A percentile compares a stretch with the other conserved stretches of the same genome.
These are phyloP conservation scores for Ganoderma boninense DNA, from an alignment of 1,284 basidiomycete genomes.

Conservation along the genomic window DNA sequence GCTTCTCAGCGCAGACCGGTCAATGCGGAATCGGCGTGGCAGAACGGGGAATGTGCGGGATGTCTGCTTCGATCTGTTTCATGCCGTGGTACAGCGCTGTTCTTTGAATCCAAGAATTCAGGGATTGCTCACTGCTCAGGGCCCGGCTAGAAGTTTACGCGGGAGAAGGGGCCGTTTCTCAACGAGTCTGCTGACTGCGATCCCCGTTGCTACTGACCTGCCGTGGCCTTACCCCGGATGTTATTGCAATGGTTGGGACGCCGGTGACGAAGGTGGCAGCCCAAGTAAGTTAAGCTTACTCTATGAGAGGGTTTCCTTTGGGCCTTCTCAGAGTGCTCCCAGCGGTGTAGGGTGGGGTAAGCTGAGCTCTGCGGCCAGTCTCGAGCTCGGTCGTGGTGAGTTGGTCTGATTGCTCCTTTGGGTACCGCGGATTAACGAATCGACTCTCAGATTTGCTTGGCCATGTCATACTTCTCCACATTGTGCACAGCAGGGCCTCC, in stretches of 20 bases:
- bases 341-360: not conserved
- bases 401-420: not conserved
- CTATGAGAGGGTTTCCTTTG: no score
- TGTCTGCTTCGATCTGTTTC: constrained; percentile 1
- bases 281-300: not conserved
- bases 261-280: not conserved
- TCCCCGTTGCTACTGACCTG: not conserved
- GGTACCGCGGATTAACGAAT: constrained; percentile 2
- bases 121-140: not conserved
- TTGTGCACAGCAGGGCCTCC: not conserved
- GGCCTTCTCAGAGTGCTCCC: no score
- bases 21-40: not conserved
- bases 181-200: not conserved
- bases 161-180: not conserved
- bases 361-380: not conserved
- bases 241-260: not conserved
- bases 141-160: not conserved
- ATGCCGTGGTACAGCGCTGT: not conserved
- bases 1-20: not conserved
- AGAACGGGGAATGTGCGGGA: constrained; percentile 1
- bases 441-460: constrained; percentile 1
- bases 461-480: constrained; percentile 1
- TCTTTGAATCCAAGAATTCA: not conserved
- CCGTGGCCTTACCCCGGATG: not conserved
- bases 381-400: not conserved